Base-by-base conservation (phyloP, 257 asterid genomes). In the Catharanthus roseus region DNA sequence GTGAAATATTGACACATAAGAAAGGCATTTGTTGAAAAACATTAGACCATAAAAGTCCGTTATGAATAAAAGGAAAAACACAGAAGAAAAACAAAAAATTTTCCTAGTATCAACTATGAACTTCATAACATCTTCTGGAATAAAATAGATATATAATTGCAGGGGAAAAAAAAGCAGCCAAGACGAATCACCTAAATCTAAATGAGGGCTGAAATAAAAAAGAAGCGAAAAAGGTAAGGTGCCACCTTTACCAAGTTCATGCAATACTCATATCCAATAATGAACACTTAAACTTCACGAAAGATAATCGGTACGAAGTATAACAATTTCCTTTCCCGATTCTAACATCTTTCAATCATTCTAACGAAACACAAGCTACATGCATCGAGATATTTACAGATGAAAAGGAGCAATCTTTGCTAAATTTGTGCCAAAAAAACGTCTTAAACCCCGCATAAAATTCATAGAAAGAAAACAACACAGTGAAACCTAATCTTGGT, bases 401-500 rank as follows among this genome's bases (percentile, higher is more conserved):
- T 21, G 4, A 65, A 18, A 71, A 28, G 23, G 0, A 24, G 33
- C 16, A 6, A 68, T 8, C 42, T 7, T 11, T 36, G 29, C n/a
- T 45, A 60, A 44, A 13, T 15, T 31, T 18, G 10, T 5, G 9
- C 3, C 24, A 9, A 45, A 75, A 70, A 51, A 38, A 38, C 72
- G n/a, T 24, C 34, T 12, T 63, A 70, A 70, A 68, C 69, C 74
- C 69, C n/a, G 36, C n/a, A n/a, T 63, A 70, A 3, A 61, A 19
- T 68, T 44, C 39, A 28, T 51, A 26, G 31, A 31, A 55, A 28
- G 16, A 28, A 63, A 58, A 7, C 76, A 13, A 58, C 24, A 53
- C 26, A 38, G 21, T n/a, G 18, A 19, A 33, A 36, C 7, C 3
- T n/a, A 70, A 24, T 50, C 49, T n/a, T n/a, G n/a, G n/a, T n/a